Base-by-base conservation (phyloP, 1,284 basidiomycete species). In the Cryptococcus depauperatus region DNA sequence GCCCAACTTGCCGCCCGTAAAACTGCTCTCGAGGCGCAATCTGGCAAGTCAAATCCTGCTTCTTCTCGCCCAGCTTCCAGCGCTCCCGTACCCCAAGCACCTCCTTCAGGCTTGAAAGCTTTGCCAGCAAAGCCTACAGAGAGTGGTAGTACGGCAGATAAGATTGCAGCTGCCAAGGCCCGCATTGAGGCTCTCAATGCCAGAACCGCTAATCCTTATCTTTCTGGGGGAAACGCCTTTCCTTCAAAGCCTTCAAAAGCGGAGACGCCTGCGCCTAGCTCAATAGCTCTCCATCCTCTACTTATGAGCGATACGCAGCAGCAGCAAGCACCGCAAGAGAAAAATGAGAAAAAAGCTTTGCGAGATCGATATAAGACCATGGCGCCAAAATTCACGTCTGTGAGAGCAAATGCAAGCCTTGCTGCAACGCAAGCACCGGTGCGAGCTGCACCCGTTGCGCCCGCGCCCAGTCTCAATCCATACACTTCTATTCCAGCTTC, bases 341-440 rank as follows among this genome's bases (percentile, higher is more conserved):
- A 63, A 57, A 65, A 68, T 45, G 68, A 64, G 45, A 66, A 68
- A 55, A 56, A 52, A 45, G 56, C 59, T 16, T 43, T 64, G 50
- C 41, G 57, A 43, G 56, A 69, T 55, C 48, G 84, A 48, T 93
- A 92, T 72, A 92, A 90, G 66, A 87, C 91, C 7, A 95, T 95
- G 89, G 87, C 90, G 54, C 91, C 91, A 44, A 96, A 95, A 69
- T 96, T 95, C 67, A 85, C 89, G 0, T 88, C 87, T 4, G 90
- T 93, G 69, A 90, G 84, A 74, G 84, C 81, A 21, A 62, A 67
- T 33, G 50, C 52, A 3, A 48, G 51, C 29, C 73, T 77, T 5
- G 76, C 80, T 2, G 71, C 75, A 0, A 10, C 46, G 4, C 22
- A 33, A 16, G 30, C 51, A 21, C 27, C 46, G 3, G 34, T 43